phyloP scores from a whole-genome alignment of 2,329 filamentous ascomycete genomes.

The Penicillium decumbens region DNA sequence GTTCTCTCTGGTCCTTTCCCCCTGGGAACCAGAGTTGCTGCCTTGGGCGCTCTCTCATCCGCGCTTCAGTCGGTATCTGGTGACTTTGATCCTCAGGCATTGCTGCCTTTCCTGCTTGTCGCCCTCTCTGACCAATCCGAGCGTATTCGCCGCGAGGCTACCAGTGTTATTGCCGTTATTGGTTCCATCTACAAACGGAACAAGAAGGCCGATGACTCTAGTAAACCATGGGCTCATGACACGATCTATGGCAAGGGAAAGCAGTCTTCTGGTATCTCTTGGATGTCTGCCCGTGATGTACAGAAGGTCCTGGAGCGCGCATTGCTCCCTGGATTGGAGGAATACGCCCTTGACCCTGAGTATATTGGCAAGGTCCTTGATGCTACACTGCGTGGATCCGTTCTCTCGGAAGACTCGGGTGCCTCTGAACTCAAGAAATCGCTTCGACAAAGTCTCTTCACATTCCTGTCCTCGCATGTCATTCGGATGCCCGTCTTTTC shows the following conservation, averaged over 20 bases:
- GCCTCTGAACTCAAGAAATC: constrained; percentile 58
- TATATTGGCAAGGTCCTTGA: constrained; percentile 64
- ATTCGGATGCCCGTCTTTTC: constrained; percentile 62
- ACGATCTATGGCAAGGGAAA: constrained; percentile 60
- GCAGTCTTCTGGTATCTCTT: constrained; percentile 47
- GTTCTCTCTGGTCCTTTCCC: constrained; percentile 71
- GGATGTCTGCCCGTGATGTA: constrained; percentile 56
- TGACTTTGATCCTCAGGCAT: constrained; percentile 65
- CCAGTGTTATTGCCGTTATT: constrained; percentile 59
- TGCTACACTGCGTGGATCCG: constrained; percentile 53
- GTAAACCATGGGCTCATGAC: constrained; percentile 56
- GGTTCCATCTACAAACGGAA: constrained; percentile 47
- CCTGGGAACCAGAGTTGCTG: constrained; percentile 62
- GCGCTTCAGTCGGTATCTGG: constrained; percentile 50
- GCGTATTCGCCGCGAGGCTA: constrained; percentile 70
- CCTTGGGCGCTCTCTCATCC: constrained; percentile 61
- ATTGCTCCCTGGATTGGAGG: constrained; percentile 73
- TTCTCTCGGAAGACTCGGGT: constrained; percentile 30
- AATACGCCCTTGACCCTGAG: constrained; percentile 73
- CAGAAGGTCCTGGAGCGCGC: constrained; percentile 60
- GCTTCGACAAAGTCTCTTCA: constrained; percentile 60
- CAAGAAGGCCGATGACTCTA: constrained; percentile 38
- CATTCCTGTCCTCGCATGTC: constrained; percentile 69
- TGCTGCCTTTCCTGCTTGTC: constrained; percentile 75
- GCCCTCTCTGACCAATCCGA: constrained; percentile 72